These are phyloP conservation scores for Cercospora janseana DNA, from an alignment of 2,329 filamentous ascomycete genomes.

Conservation along the genomic window DNA sequence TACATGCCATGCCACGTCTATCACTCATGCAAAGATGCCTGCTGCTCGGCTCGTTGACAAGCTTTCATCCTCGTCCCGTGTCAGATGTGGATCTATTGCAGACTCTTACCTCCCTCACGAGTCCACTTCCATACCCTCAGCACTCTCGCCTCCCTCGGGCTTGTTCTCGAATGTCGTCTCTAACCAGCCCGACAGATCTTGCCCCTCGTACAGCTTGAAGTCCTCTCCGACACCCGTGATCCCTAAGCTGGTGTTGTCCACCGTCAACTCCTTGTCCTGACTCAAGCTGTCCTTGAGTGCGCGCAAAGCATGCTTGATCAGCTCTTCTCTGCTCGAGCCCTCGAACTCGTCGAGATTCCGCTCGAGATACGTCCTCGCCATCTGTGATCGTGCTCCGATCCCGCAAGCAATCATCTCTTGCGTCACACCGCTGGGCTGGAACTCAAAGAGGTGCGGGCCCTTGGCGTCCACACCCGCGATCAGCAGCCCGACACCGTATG, in stretches of 20 bases:
- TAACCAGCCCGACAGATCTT: constrained; percentile 81
- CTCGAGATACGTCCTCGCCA: constrained; percentile 96
- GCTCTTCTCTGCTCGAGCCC: constrained; percentile 72
- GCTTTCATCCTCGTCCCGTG: not conserved
- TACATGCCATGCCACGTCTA: constrained; percentile 9
- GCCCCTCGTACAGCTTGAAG: constrained; percentile 88
- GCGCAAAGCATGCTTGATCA: constrained; percentile 84
- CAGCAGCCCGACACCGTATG: constrained; percentile 90
- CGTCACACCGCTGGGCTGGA: constrained; percentile 92
- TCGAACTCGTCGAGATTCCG: constrained; percentile 82
- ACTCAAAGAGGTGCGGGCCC: constrained; percentile 95
- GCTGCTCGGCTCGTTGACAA: not conserved
- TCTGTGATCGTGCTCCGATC: constrained; percentile 93
- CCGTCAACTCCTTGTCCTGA: constrained; percentile 95
- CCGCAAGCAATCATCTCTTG: constrained; percentile 97
- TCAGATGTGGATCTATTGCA: constrained; percentile 1
- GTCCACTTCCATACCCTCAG: constrained; percentile 36
- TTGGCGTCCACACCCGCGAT: constrained; percentile 91
- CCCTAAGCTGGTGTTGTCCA: constrained; percentile 93
- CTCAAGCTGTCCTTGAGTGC: constrained; percentile 93
- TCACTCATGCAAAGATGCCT: not conserved
- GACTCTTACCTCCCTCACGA: constrained; percentile 8
- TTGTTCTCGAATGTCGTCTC: constrained; percentile 61
- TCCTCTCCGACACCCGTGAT: constrained; percentile 83
- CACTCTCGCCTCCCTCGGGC: constrained; percentile 32